Evolutionary conservation across 1,284 basidiomycete species (phyloP).

Genomic region (Fistulinella staudtii): DNA sequence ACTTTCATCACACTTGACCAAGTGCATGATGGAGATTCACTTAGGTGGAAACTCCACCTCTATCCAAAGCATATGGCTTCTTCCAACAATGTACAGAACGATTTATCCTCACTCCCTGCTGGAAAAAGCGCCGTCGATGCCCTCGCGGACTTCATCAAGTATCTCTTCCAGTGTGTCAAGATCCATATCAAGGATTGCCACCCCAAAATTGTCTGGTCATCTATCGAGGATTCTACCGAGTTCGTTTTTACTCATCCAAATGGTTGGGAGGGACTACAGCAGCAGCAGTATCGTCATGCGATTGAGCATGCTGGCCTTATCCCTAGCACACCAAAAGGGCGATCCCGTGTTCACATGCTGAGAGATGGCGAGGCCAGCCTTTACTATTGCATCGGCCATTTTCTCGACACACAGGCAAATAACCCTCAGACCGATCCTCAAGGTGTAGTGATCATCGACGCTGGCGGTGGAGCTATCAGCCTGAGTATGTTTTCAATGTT

Average conservation of each 20-base stretch:
- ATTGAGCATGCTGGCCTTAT: conserved; percentile 31
- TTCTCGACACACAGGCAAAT: conserved; percentile 4
- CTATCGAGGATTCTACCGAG: conserved; percentile 27
- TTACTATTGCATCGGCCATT: conserved; percentile 14
- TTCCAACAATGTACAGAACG: conserved; percentile 4
- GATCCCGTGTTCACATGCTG: conserved; percentile 15
- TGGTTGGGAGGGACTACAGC: conserved; percentile 38
- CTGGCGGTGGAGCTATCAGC: background rate
- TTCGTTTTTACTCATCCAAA: conserved; percentile 38
- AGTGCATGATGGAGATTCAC: background rate
- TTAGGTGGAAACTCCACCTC: conserved; percentile 56
- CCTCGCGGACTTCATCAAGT: conserved; percentile 46
- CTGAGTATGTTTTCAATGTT: background rate
- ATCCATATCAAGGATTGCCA: conserved; percentile 45
- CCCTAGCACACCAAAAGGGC: conserved; percentile 13
- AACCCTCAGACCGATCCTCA: conserved; percentile 32
- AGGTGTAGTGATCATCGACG: conserved; percentile 48
- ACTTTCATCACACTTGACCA: background rate
- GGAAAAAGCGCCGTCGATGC: conserved; percentile 42
- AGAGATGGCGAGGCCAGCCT: conserved; percentile 25
- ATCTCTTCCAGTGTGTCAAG: conserved; percentile 41
- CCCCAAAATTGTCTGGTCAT: conserved; percentile 25
- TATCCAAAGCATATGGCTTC: conserved; percentile 32
- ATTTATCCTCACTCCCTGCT: conserved; percentile 41
- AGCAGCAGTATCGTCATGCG: conserved; percentile 28